Evolutionary conservation across 257 asterid species (phyloP), one percentile per base, ranked within the genome.

Genomic region (Solanum chaucha): DNA sequence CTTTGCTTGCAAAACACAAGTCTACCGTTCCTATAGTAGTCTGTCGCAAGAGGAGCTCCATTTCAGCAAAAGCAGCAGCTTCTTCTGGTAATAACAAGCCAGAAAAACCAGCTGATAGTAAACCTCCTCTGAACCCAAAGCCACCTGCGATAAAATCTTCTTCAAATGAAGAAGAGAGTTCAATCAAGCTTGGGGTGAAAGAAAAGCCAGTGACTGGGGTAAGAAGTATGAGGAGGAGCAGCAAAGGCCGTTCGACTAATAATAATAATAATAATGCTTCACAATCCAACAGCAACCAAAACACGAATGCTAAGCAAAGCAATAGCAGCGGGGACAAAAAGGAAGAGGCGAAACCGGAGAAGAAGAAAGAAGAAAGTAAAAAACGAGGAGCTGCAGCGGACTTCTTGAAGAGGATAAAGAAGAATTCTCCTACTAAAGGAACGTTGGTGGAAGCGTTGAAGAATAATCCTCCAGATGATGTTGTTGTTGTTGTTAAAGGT

Each of bases 11-110:
- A 2, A 86, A 87, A 72, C 90, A 88, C 19, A 89, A 87, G 89
- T 86, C 87, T 41, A 59, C 90, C 12, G 88, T 85, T 28, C 91
- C 93, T 15, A 82, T 88, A 67, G 86, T 90, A 10, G 92, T 91
- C 24, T 88, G 92, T 80, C 87, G 90, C 73, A 90, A 90, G 89
- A 90, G 93, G 81, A 91, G 92, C 88, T 90, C 91, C 55, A 88
- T 91, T 48, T 83, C 90, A 36, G 88, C 88, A n/a, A 90, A 91
- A 78, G 73, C 87, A 77, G 77, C 89, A 4, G 80, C 88, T 19
- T 85, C 90, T n/a, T 85, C 91, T 30, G 61, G 88, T 15, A 85
- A 4, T 72, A 83, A 38, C 82, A 87, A 78, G 86, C 46, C 40
- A 3, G 90, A 87, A 41, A 87, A 87, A 84, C 84, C 74, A 84